Evolutionary conservation across 106 monocot species (phyloP).

Genomic region (Allium cepa): DNA sequence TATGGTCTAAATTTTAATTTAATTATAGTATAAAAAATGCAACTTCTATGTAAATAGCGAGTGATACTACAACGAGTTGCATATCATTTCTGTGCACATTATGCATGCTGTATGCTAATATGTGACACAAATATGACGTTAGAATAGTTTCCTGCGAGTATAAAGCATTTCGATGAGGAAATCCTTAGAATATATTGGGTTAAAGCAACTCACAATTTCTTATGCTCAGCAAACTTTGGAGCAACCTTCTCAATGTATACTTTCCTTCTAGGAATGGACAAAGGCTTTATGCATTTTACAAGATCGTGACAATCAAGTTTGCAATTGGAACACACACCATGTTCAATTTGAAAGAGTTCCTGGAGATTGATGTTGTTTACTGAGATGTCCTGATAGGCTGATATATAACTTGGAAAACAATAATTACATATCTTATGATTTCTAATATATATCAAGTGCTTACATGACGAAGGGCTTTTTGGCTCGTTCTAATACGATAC

Average conservation of each 20-base stretch:
- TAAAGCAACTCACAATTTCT: conserved; percentile 45
- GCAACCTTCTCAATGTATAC: conserved; percentile 56
- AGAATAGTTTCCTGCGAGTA: not conserved
- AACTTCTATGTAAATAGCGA: too few species aligned
- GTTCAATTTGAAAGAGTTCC: conserved; percentile 91
- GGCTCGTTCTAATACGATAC: conserved; percentile 76
- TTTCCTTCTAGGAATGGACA: conserved; percentile 38
- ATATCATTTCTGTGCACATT: too few species aligned
- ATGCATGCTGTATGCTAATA: too few species aligned
- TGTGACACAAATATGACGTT: not conserved
- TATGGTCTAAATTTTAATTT: too few species aligned
- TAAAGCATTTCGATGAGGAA: too few species aligned
- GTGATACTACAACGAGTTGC: too few species aligned
- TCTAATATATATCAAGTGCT: not conserved
- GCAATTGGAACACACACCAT: conserved; percentile 71
- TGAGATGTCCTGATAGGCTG: too few species aligned
- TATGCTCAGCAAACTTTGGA: conserved; percentile 59
- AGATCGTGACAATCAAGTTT: conserved; percentile 83
- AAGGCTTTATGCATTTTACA: conserved; percentile 51
- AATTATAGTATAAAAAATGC: too few species aligned
- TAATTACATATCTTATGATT: too few species aligned
- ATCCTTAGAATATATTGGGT: too few species aligned
- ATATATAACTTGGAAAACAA: too few species aligned
- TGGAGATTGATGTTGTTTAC: conserved; percentile 11
- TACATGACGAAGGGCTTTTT: conserved; percentile 72